These are phyloP conservation scores for Suillus fuscotomentosus DNA, from an alignment of 768 basidiomycete genomes.

Conservation along the genomic window DNA sequence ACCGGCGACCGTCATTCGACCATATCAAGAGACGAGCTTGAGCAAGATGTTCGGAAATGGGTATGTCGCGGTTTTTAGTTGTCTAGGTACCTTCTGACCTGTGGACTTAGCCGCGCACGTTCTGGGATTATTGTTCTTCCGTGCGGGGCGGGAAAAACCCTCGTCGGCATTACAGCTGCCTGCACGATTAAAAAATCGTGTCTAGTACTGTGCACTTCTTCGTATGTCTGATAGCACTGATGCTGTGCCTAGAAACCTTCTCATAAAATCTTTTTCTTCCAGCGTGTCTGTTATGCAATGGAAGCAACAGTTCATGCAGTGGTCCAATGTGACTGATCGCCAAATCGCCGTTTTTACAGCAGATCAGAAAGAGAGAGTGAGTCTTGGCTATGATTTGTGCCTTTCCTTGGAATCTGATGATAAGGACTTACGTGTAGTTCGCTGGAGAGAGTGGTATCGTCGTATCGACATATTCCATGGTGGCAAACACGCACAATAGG, in stretches of 20 bases:
- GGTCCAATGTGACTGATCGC: slow-evolving; percentile 96
- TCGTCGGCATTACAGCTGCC: slow-evolving; percentile 99
- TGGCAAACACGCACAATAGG: slow-evolving; percentile 96
- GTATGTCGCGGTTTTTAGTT: slow-evolving; percentile 35
- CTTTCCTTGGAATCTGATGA: not conserved
- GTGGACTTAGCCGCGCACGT: slow-evolving; percentile 76
- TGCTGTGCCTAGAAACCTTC: not conserved
- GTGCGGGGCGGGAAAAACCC: slow-evolving; percentile 97
- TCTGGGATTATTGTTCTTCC: slow-evolving; percentile 98
- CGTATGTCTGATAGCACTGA: slow-evolving; percentile 54
- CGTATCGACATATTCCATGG: slow-evolving; percentile 99
- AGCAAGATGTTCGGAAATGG: slow-evolving; percentile 99
- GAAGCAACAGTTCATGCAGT: slow-evolving; percentile 97
- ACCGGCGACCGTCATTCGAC: slow-evolving; percentile 94
- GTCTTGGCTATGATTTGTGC: slow-evolving; percentile 6
- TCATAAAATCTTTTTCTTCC: slow-evolving; percentile 5
- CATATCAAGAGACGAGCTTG: slow-evolving; percentile 97
- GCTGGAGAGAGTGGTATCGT: slow-evolving; percentile 97
- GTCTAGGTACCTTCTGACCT: slow-evolving; percentile 5
- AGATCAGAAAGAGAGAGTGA: slow-evolving; percentile 94
- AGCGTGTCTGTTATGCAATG: slow-evolving; percentile 98
- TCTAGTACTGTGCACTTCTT: slow-evolving; percentile 95
- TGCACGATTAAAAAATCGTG: slow-evolving; percentile 99
- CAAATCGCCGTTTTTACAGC: slow-evolving; percentile 98
- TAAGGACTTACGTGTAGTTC: slow-evolving; percentile 54